These are phyloP conservation scores for Globisporangium recalcitrans DNA, from an alignment of 352 stramenopile species.

Conservation along the genomic window DNA sequence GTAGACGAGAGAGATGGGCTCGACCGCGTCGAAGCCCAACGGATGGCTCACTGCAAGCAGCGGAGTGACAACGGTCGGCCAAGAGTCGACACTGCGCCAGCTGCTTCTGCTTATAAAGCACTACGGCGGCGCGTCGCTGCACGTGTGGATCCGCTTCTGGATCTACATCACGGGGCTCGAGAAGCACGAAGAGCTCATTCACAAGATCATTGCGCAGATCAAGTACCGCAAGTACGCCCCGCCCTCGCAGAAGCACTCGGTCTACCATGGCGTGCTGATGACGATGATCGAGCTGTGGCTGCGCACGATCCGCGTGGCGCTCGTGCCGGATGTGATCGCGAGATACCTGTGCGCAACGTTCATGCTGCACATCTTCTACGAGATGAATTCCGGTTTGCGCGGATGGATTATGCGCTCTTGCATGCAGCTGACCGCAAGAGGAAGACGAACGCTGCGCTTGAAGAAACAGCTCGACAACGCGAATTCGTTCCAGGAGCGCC, in stretches of 20 bases:
- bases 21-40: conserved; percentile 5
- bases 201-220: conserved; percentile 38
- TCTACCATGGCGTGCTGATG: conserved; percentile 46
- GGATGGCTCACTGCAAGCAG: not conserved
- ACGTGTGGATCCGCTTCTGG: conserved; percentile 70
- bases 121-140: conserved; percentile 29
- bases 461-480: conserved; percentile 48
- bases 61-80: not conserved
- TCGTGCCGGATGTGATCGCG: conserved; percentile 77
- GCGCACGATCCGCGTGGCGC: conserved; percentile 53
- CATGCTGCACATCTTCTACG: conserved; percentile 75
- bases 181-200: conserved; percentile 46
- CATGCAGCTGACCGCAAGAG: conserved; percentile 40
- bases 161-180: conserved; percentile 75
- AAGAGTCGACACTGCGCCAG: conserved; percentile 6
- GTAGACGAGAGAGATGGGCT: conserved; percentile 8
- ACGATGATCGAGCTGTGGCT: conserved; percentile 75
- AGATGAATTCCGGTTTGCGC: conserved; percentile 42
- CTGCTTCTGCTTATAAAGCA: conserved; percentile 18
- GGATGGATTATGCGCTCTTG: conserved; percentile 25
- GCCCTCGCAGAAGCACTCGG: conserved; percentile 24
- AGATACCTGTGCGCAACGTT: conserved; percentile 74
- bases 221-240: conserved; percentile 43
- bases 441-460: conserved; percentile 41
- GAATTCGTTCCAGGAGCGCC: conserved; percentile 60